These are phyloP conservation scores for Lyophyllum shimeji DNA, from an alignment of 768 basidiomycete genomes.

Conservation along the genomic window DNA sequence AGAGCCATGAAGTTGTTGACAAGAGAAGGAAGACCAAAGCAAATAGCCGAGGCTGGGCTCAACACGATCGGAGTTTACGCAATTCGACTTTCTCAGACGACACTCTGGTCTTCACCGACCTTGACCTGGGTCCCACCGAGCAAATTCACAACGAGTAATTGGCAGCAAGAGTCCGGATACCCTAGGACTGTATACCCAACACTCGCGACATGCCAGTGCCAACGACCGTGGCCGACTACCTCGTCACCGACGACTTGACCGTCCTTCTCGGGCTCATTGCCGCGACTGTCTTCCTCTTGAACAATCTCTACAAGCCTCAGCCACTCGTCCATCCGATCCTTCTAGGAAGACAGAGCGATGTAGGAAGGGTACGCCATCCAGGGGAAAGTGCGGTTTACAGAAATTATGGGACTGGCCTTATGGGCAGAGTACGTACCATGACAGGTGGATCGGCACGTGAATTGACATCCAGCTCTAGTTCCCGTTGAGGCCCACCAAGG, in stretches of 20 bases:
- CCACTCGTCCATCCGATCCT: constrained; percentile 93
- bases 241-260: constrained; percentile 78
- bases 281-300: constrained; percentile 73
- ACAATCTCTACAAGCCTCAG: constrained; percentile 78
- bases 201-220: constrained; percentile 13
- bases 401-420: constrained; percentile 83
- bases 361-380: constrained; percentile 75
- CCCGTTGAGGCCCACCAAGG: constrained; percentile 69
- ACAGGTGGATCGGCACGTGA: not conserved
- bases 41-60: constrained; percentile 7
- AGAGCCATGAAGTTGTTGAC: not conserved
- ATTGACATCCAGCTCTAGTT: constrained; percentile 47
- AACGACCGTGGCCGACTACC: constrained; percentile 49
- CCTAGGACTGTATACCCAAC: not conserved
- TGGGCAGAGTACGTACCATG: constrained; percentile 65
- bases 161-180: not conserved
- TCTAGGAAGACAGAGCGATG: constrained; percentile 89
- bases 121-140: not conserved
- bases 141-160: not conserved
- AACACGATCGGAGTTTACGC: constrained; percentile 11
- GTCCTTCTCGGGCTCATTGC: constrained; percentile 74
- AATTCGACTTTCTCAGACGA: constrained; percentile 13
- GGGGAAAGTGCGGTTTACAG: constrained; percentile 87
- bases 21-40: constrained; percentile 1
- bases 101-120: not conserved